phyloP scores from a whole-genome alignment of 208 protist species.

The Trypanosoma vivax region DNA sequence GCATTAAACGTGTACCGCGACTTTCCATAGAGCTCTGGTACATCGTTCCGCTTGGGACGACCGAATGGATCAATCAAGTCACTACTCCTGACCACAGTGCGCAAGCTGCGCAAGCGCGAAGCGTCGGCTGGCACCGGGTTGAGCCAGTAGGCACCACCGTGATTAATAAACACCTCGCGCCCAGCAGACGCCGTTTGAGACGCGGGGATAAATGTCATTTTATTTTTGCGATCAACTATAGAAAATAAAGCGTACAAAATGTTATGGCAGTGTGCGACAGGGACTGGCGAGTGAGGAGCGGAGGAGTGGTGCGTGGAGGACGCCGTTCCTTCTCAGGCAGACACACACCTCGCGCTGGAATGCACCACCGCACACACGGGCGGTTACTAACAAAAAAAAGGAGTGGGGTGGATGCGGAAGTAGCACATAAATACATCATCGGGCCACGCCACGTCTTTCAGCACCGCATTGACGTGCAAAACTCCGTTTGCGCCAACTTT shows the following conservation, averaged over 20 bases:
- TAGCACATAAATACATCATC: no score
- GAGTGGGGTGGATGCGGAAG: no score
- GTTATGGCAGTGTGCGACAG: neutral
- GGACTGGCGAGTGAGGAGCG: no score
- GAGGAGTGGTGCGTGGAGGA: no score
- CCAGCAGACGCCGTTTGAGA: conserved; percentile 61
- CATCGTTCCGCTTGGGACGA: conserved; percentile 19
- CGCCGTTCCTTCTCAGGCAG: no score
- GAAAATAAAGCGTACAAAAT: neutral
- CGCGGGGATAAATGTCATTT: conserved; percentile 22
- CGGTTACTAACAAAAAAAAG: no score
- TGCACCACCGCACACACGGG: no score
- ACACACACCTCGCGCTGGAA: no score
- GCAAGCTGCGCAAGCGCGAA: conserved; percentile 25
- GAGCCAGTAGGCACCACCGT: conserved; percentile 70
- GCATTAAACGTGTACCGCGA: conserved; percentile 58
- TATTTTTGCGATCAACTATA: neutral
- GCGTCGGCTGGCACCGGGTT: conserved; percentile 65
- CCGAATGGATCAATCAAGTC: conserved; percentile 28
- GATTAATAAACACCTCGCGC: conserved; percentile 76
- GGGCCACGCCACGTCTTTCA: no score
- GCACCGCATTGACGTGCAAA: no score
- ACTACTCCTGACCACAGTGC: conserved; percentile 2
- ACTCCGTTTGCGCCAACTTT: no score
- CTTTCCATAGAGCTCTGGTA: conserved; percentile 45